Evolutionary conservation across 139 green algal species (phyloP), one percentile per base, ranked within the genome.

Genomic region (Picochlorum costavermella): DNA sequence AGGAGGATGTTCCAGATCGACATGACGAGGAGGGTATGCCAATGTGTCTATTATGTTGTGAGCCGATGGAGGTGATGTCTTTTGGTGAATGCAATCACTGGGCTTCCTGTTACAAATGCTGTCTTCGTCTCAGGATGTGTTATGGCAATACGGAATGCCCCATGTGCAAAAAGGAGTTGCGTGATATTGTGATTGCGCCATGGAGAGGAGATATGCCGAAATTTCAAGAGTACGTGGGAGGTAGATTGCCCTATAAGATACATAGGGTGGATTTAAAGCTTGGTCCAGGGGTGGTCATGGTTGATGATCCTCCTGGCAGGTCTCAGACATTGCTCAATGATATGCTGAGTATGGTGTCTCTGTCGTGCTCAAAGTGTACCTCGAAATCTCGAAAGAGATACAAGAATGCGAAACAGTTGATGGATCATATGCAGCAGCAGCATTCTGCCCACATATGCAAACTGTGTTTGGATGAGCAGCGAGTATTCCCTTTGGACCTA

Each of bases 131-230:
- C 60, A 72, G 83, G 14, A 63, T 90, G 67, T 79, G 69, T 11
- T 92, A 88, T 69, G n/a, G 61, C 1, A 76, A 83, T 58, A 64
- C 36, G 10, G 71, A 66, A 25, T 92, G 86, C 69, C 75, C 81
- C 6, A 63, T 92, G 45, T 92, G 86, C 81, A 92, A 91, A 55
- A 30, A 64, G 1, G 67, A 82, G 10, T 63, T 75, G 28, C 29
- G 60, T 5, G 63, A 82, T 68, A 67, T 89, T 29, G 68, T 85
- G 6, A 73, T 88, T 30, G 61, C 67, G 12, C 72, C 68, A 2
- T 83, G 70, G 51, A 64, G 58, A 53, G 51, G 37, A 13, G 8
- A 68, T 43, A 56, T 71, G 17, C 61, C 68, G 4, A 56, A 72
- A 30, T 78, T 51, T 40, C 16, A 48, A 17, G 50, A 40, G 3